phyloP scores from a whole-genome alignment of 2,329 filamentous ascomycete genomes.

The Ascochyta viciae-villosae region DNA sequence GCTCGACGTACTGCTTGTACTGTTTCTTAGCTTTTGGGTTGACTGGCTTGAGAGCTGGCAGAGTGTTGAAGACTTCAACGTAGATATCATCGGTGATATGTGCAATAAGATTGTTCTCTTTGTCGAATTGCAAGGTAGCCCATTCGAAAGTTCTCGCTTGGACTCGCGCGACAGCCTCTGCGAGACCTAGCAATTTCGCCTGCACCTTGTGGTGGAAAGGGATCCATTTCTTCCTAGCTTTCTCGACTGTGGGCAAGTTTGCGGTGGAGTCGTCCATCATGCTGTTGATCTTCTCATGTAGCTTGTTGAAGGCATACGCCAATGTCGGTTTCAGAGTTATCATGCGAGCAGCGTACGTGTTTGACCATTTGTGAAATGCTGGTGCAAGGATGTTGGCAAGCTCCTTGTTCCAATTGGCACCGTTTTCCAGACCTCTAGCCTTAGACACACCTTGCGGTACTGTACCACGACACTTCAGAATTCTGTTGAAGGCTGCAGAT shows the following conservation, averaged over 20 bases:
- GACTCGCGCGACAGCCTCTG: not conserved
- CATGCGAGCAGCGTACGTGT: not conserved
- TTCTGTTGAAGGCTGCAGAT: constrained; percentile 19
- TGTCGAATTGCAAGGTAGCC: constrained; percentile 20
- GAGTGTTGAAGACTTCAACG: constrained; percentile 16
- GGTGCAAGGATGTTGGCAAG: constrained; percentile 20
- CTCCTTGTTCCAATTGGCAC: constrained; percentile 29
- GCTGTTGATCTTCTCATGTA: not conserved
- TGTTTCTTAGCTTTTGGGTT: constrained; percentile 1
- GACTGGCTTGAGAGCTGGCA: constrained; percentile 10
- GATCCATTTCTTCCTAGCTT: constrained; percentile 23
- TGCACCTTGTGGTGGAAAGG: constrained; percentile 2
- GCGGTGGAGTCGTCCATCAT: constrained; percentile 19
- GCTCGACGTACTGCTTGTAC: constrained; percentile 18
- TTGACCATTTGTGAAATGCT: constrained; percentile 21
- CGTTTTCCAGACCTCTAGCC: constrained; percentile 26
- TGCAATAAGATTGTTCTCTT: constrained; percentile 24
- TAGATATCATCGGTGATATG: constrained; percentile 22
- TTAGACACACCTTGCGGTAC: constrained; percentile 21
- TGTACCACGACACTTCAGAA: constrained; percentile 22
- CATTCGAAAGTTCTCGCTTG: constrained; percentile 1
- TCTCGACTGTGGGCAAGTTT: constrained; percentile 25
- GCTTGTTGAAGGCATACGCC: too few species aligned
- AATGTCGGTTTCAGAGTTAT: too few species aligned
- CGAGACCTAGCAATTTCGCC: constrained; percentile 3